Conservation (phyloP, 768 basidiomycete genomes). For the Crassisporium funariophilum region DNA sequence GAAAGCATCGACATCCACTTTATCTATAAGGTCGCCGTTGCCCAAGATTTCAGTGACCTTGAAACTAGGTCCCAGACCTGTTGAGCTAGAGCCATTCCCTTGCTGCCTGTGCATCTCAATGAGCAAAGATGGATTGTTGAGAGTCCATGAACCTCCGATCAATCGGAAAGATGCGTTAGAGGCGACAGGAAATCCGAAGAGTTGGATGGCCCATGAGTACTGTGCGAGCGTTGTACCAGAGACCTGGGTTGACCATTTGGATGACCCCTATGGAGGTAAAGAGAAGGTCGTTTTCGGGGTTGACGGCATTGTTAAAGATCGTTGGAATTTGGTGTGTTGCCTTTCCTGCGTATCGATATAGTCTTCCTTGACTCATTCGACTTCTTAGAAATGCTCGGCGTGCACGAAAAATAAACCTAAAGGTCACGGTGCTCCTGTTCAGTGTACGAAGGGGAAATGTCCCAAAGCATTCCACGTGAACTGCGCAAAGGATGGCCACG, state of each 20-base stretch:
- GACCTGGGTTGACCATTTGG: conserved; percentile 84
- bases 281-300: conserved; percentile 78
- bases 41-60: conserved; percentile 60
- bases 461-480: conserved; percentile 91
- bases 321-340: conserved; percentile 87
- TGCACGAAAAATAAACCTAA: conserved; percentile 73
- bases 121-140: conserved; percentile 55
- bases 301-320: conserved; percentile 83
- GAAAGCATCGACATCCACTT: conserved; percentile 23
- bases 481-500: conserved; percentile 70
- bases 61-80: conserved; percentile 65
- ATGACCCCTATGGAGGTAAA: conserved; percentile 40
- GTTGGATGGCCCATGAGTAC: conserved; percentile 78
- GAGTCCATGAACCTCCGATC: conserved; percentile 68
- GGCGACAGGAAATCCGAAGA: conserved; percentile 43
- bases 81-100: conserved; percentile 57
- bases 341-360: neutral
- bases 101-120: conserved; percentile 70
- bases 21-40: conserved; percentile 15
- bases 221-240: conserved; percentile 87
- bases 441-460: conserved; percentile 95
- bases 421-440: conserved; percentile 79
- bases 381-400: conserved; percentile 80
- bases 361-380: conserved; percentile 8
- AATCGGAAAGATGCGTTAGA: conserved; percentile 55